Evolutionary conservation across 2,329 filamentous ascomycete species (phyloP).

Genomic region (Sclerotinia borealis): DNA sequence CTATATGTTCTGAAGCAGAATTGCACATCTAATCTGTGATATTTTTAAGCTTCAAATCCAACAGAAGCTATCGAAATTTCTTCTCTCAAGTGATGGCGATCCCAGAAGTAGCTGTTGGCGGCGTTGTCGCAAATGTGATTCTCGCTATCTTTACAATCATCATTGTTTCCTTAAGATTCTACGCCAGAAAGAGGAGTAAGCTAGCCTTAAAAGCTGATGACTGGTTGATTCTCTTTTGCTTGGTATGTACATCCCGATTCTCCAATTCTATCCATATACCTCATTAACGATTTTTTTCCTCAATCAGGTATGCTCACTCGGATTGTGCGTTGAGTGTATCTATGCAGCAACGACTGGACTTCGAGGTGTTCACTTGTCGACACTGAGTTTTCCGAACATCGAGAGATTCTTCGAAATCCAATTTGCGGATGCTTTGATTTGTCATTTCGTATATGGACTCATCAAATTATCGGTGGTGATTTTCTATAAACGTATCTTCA

Average conservation of each 20-base stretch:
- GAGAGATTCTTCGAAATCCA: neutral
- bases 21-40: neutral
- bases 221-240: conserved; percentile 1
- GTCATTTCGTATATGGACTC: conserved; percentile 6
- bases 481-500: conserved; percentile 8
- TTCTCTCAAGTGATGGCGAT: neutral
- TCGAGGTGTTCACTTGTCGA: neutral
- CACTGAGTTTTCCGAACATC: neutral
- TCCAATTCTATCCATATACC: too few species aligned
- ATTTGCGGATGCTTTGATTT: conserved; percentile 5
- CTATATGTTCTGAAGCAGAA: neutral
- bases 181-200: conserved; percentile 3
- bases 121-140: conserved; percentile 5
- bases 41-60: neutral
- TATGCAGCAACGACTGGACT: conserved; percentile 5
- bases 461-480: conserved; percentile 7
- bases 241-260: neutral
- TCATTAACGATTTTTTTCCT: neutral
- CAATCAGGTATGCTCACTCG: neutral
- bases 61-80: neutral
- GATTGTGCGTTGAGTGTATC: neutral
- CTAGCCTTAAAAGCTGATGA: conserved; percentile 2
- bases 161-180: neutral
- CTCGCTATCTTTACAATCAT: neutral
- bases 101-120: neutral